These are phyloP conservation scores for Dothistroma pini DNA, from an alignment of 2,329 filamentous ascomycete species.

Conservation along the genomic window DNA sequence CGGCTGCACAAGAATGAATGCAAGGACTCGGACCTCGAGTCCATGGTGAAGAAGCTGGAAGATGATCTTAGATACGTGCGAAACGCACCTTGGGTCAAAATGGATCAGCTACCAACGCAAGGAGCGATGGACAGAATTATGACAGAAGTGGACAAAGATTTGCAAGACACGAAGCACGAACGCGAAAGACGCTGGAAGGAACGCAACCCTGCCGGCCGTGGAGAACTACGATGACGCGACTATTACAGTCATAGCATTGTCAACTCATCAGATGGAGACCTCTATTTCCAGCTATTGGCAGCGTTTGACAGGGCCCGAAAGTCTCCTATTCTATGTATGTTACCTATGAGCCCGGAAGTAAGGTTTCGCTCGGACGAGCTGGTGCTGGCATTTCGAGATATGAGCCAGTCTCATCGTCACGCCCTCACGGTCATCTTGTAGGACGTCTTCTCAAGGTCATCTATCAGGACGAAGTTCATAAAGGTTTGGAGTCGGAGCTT, in stretches of 20 bases:
- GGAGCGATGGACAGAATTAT: conserved; percentile 64
- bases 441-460: not conserved
- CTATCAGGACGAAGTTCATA: not conserved
- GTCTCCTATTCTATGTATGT: too few species aligned
- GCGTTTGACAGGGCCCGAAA: too few species aligned
- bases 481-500: not conserved
- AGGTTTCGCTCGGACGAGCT: too few species aligned
- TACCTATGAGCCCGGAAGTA: too few species aligned
- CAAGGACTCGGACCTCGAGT: conserved; percentile 75
- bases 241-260: too few species aligned
- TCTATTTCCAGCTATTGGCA: too few species aligned
- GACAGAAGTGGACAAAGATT: conserved; percentile 63
- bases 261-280: too few species aligned
- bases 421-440: not conserved
- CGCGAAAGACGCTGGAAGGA: conserved; percentile 40
- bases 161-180: conserved; percentile 49
- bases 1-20: conserved; percentile 58
- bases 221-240: conserved; percentile 19
- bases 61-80: conserved; percentile 85
- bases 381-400: too few species aligned
- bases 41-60: conserved; percentile 71
- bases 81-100: conserved; percentile 81
- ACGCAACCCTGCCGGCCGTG: conserved; percentile 44
- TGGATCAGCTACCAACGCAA: conserved; percentile 64
- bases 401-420: not conserved